Evolutionary conservation across 805 yeast genomes (phyloP), one percentile per base, ranked within the genome.

Genomic region (Kluyveromyces siamensis): DNA sequence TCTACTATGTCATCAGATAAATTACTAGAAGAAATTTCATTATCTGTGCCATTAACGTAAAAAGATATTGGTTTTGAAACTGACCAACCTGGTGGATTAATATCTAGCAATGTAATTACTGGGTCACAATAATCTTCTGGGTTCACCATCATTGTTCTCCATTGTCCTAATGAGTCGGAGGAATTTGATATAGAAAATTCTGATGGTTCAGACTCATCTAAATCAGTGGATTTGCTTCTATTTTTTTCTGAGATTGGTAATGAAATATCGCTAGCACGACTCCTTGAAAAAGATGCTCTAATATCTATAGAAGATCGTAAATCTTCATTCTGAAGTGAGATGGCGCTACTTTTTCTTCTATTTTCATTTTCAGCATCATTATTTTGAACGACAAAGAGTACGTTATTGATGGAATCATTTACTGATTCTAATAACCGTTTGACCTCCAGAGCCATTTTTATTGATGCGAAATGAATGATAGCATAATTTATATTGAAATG

Each of bases 121-220:
- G 66, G 60, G 6, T 50, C 48, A 17, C 51, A 47, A 48, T 60
- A 61, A 6, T 45, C 41, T 6, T 46, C 35, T 16, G 50, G 45
- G 13, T 44, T 37, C 7, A 62, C 50, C 1, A 41, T 47, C 39
- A 58, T 37, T 10, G 46, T 42, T 14, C 46, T 44, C 39, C 39
- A 43, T n/a, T 43, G 17, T 9, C 17, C 45, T 10, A 11, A 11
- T 17, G 18, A 27, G 3, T 27, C 35, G 13, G 27, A 37, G 11
- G 14, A 17, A 27, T 30, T 43, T n/a, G 39, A 17, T 2, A 38
- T 2, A 8, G 27, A 18, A 10, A 17, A 9, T 6, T 17, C 27
- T 6, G n/a, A 6, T 30, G 3, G 35, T 30, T 30, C 35, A 16
- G 27, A 43, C 8, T 10, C 10, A 19, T n/a, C 10, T 8, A 37